Evolutionary conservation across 345 rosid genomes (phyloP).

Genomic region (Arabis alpina): DNA sequence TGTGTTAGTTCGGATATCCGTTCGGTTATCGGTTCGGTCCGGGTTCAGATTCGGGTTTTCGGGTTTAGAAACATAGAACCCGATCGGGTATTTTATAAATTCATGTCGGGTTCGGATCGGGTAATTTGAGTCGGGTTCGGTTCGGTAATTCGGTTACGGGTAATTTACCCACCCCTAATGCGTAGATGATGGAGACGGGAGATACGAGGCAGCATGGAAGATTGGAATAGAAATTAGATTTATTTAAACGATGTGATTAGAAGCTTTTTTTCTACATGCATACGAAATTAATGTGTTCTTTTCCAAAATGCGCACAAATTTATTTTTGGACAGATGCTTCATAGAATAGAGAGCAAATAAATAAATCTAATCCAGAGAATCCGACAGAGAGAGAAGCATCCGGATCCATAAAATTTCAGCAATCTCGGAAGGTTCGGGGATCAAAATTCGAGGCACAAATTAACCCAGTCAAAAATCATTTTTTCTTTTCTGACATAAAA

Average conservation of each 20-base stretch:
- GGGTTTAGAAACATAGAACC: too few relatives aligned
- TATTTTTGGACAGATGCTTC: conserved; percentile 46
- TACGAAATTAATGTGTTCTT: conserved; percentile 44
- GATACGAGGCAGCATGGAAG: conserved; percentile 39
- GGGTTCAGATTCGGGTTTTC: too few relatives aligned
- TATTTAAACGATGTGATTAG: conserved; percentile 40
- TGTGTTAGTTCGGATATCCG: too few relatives aligned
- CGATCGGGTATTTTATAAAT: too few relatives aligned
- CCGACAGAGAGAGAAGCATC: conserved; percentile 63
- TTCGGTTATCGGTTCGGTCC: too few relatives aligned
- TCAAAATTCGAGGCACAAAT: conserved; percentile 41
- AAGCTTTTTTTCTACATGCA: conserved; percentile 26
- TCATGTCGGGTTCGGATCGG: too few relatives aligned
- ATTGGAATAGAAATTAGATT: conserved; percentile 29
- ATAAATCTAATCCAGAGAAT: conserved; percentile 43
- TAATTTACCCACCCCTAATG: too few relatives aligned
- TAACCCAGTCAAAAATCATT: background rate
- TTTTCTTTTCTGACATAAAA: conserved; percentile 28
- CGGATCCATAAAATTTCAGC: conserved; percentile 45
- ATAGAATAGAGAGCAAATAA: conserved; percentile 28
- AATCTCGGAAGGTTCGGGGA: conserved; percentile 60
- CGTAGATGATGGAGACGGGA: conserved; percentile 24
- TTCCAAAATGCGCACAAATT: conserved; percentile 41
- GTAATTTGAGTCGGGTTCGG: too few relatives aligned
- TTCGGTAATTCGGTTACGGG: too few relatives aligned